phyloP scores from a whole-genome alignment of 768 basidiomycete species.

The Paxillus rubicundulus region DNA sequence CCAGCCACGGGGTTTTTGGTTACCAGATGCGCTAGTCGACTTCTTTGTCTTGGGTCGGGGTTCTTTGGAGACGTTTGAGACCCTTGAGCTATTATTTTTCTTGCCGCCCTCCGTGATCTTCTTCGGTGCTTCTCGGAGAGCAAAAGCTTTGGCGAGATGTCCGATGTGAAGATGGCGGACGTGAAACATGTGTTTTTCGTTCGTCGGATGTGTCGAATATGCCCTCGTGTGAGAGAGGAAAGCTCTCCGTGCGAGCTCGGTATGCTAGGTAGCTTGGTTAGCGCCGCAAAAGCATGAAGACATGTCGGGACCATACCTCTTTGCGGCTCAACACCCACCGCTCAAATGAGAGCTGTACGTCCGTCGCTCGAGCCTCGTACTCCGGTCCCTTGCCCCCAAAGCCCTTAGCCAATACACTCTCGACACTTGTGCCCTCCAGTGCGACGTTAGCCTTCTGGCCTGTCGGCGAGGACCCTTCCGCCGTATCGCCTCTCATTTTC shows the following conservation, averaged over 20 bases:
- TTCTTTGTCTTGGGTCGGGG: conserved; percentile 4
- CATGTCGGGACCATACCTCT: conserved; percentile 48
- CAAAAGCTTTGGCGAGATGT: conserved; percentile 90
- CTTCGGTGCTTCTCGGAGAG: conserved; percentile 79
- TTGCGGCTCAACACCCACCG: conserved; percentile 80
- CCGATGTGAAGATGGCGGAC: conserved; percentile 92
- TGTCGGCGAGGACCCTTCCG: conserved; percentile 16
- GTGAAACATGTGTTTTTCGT: conserved; percentile 97
- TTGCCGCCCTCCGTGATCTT: conserved; percentile 29
- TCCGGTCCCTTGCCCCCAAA: conserved; percentile 83
- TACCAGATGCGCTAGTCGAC: conserved; percentile 15
- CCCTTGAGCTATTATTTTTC: conserved; percentile 10
- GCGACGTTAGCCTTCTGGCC: conserved; percentile 41
- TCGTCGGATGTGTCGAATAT: conserved; percentile 93
- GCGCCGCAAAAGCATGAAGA: conserved; percentile 1
- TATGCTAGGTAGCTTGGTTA: conserved; percentile 52
- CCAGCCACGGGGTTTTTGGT: conserved; percentile 31
- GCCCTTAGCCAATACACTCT: conserved; percentile 71
- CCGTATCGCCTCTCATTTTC: conserved; percentile 64
- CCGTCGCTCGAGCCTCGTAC: conserved; percentile 87
- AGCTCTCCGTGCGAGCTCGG: conserved; percentile 74
- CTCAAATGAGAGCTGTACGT: conserved; percentile 94
- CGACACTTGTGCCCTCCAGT: conserved; percentile 61
- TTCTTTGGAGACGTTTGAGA: not conserved
- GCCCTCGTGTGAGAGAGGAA: conserved; percentile 93